Evolutionary conservation across 148 eudicot species (phyloP), one percentile per base, ranked within the genome.

Genomic region (Salicornia ramosissima): DNA sequence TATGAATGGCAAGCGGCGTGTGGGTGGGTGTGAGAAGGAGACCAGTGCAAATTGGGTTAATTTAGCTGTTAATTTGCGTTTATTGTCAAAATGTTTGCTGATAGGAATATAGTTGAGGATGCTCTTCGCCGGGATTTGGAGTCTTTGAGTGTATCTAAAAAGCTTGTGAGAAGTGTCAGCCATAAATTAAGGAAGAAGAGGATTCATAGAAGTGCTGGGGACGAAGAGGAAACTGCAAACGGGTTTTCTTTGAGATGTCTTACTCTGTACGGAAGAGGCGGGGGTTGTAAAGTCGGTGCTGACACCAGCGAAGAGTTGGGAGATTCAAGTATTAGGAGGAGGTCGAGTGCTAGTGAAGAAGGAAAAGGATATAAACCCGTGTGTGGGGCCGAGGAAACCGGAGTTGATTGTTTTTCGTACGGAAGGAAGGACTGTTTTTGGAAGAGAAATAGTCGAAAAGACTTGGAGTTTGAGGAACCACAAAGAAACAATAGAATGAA

Each of bases 261-360:
- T 13, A 55, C 86, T 11, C 46, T 90, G 68, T 90, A 88, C 69
- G 84, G 88, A 33, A 83, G 96, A 77, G 88, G 87, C 40, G 97
- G 97, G 45, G 97, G 97, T 63, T 94, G 99, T 84, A 90, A 83
- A 85, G 99, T 94, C 16, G 90, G 97, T 42, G 97, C 97, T n/a
- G 92, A 88, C 64, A 80, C 83, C 28, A 64, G 80, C 68, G 99
- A 91, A 47, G 92, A 91, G 28, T 79, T 75, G 73, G 91, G 84
- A 65, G 88, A 86, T 74, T 56, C 78, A 31, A 74, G 82, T 43
- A 60, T 74, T 65, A 79, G 88, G 78, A 83, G 92, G 67, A 78
- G 88, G 72, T 90, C 90, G n/a, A 86, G 77, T 76, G 77, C 87
- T 21, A 76, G 77, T 73, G 93, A 86, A 72, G 90, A 84, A 67